Base-by-base conservation (phyloP, 805 yeast species). In the Tetrapisispora taiwanensis region DNA sequence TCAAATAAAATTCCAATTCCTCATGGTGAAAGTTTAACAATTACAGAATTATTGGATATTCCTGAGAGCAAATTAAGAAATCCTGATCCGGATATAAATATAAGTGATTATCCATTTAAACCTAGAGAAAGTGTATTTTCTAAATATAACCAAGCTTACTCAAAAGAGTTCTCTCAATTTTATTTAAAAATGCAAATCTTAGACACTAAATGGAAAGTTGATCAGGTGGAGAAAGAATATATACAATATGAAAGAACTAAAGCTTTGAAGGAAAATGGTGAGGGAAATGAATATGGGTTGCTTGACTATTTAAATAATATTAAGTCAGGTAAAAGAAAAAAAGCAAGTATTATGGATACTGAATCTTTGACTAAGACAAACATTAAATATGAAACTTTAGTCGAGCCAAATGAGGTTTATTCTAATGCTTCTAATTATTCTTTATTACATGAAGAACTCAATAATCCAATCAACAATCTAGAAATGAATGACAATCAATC, bases 11-110 rank as follows among this genome's bases (percentile, higher is more conserved):
- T 52, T 0, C 66, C 90, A 0, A 79, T 89, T 15, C 75, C 83
- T 1, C 82, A 80, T 6, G 99, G 99, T 10, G 88, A 83, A 58
- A 76, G 86, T 0, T 55, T 84, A 14, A 78, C 78, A 49, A 87
- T 92, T 20, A 53, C 50, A 27, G 52, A 68, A 36, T 59, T 89
- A 24, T 58, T 84, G 41, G 65, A 64, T 6, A 70, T 63, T 22
- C 57, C 62, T 0, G 71, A 62, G 18, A 46, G 60, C 19, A 12
- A 30, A 1, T 41, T 66, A 17, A 50, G 43, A 4, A 40, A 44
- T 20, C 52, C 53, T 2, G 48, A 53, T 17, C 36, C 41, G 5
- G 39, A 46, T 4, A 44, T 60, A n/a, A 50, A 55, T 17, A 44
- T 59, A 5, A 50, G 59, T 3, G 39, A 48, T 7, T 50, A 45